These are phyloP conservation scores for Globisporangium sylvaticum DNA, from an alignment of 352 stramenopile species.

Conservation along the genomic window DNA sequence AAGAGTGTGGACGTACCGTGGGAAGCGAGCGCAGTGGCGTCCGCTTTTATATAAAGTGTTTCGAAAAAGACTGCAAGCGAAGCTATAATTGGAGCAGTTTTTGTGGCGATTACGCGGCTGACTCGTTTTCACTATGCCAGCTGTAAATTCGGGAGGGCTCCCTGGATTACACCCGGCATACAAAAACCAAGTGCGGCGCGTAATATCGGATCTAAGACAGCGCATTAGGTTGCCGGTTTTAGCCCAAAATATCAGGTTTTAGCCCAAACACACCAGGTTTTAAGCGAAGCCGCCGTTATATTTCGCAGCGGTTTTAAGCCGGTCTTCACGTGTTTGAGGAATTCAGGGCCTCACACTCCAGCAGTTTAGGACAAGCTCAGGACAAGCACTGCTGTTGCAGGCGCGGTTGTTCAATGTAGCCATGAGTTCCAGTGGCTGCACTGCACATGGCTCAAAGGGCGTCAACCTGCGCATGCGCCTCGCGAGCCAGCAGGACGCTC, in stretches of 20 bases:
- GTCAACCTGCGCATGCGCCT: not conserved
- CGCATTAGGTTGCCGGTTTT: not conserved
- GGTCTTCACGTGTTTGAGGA: too few species aligned
- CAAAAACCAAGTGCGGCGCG: not conserved
- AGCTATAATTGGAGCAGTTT: not conserved
- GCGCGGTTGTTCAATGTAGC: too few species aligned
- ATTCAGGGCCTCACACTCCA: too few species aligned
- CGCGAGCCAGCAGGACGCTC: not conserved
- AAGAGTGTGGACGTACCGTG: not conserved
- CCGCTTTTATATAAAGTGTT: not conserved
- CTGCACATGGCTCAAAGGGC: not conserved
- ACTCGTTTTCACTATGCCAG: too few species aligned
- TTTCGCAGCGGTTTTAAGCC: not conserved
- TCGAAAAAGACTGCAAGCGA: not conserved
- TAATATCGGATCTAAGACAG: not conserved
- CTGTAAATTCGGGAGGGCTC: too few species aligned
- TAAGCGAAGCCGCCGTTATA: not conserved
- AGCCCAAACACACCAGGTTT: too few species aligned
- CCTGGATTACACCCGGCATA: too few species aligned
- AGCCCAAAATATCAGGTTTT: not conserved
- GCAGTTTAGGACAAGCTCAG: too few species aligned
- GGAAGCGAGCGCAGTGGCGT: not conserved
- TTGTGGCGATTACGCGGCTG: not conserved
- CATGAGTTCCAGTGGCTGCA: not conserved
- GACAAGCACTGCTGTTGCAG: too few species aligned